Conservation (phyloP, 176 grass and related monocot genomes). For the Aegilops sharonensis region DNA sequence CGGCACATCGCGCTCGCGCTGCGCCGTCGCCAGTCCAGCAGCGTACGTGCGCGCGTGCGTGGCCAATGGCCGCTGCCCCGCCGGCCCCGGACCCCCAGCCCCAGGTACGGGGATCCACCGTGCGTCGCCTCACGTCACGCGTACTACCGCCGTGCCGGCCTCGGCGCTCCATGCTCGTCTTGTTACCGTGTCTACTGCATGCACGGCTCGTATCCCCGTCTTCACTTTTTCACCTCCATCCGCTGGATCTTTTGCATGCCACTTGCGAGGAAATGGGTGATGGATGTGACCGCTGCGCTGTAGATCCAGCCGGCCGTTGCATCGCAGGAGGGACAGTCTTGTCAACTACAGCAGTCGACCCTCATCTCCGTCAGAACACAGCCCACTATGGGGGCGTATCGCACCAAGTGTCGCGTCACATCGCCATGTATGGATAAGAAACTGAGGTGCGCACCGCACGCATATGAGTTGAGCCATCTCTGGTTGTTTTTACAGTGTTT, state of each 20-base stretch:
- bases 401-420: neutral
- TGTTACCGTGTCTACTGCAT: neutral
- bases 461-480: neutral
- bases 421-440: neutral
- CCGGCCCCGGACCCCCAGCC: neutral
- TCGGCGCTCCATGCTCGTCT: too few relatives aligned
- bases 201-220: neutral
- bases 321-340: neutral
- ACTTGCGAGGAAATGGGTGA: neutral
- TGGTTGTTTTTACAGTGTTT: neutral
- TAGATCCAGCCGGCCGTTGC: neutral
- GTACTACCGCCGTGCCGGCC: neutral
- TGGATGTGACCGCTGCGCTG: neutral
- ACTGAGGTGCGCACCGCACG: too few relatives aligned
- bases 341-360: neutral
- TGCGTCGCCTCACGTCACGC: neutral
- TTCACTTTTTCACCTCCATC: neutral
- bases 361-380: neutral
- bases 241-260: neutral
- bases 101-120: neutral
- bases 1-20: conserved; percentile 14
- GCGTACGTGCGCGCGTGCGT: neutral
- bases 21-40: neutral
- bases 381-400: neutral
- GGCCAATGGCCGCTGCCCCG: neutral